These are phyloP conservation scores for Botrytis elliptica DNA, from an alignment of 2,329 filamentous ascomycete species.

Conservation along the genomic window DNA sequence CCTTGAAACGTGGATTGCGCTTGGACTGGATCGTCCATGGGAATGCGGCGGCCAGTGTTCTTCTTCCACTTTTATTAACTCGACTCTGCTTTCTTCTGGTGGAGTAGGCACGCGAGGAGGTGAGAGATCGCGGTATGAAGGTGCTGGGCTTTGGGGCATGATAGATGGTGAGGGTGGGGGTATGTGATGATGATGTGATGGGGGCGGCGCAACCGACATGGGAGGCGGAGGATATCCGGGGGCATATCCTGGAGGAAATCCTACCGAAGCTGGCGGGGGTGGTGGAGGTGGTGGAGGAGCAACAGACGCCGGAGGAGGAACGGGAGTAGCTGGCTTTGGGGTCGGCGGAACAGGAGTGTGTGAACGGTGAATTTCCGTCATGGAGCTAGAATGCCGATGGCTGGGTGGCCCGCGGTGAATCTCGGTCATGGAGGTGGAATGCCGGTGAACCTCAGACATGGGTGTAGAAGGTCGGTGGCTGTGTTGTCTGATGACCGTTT, in stretches of 20 bases:
- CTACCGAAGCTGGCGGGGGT: neutral
- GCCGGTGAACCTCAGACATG: conserved; percentile 12
- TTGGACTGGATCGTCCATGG: neutral
- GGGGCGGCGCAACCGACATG: neutral
- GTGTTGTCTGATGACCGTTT: conserved; percentile 18
- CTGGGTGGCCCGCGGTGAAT: neutral
- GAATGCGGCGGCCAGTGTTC: conserved; percentile 11
- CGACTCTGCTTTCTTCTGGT: conserved; percentile 8
- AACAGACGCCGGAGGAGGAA: neutral
- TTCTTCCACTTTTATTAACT: conserved; percentile 18
- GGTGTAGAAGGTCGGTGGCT: conserved; percentile 1
- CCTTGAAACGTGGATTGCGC: neutral
- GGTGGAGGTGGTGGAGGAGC: neutral
- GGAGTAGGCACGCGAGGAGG: conserved; percentile 9
- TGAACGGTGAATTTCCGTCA: conserved; percentile 5
- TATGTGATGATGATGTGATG: neutral
- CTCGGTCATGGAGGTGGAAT: neutral
- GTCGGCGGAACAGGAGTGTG: conserved; percentile 3
- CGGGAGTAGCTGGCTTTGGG: neutral
- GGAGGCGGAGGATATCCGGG: neutral
- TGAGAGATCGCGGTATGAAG: conserved; percentile 1
- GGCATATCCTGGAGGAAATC: neutral
- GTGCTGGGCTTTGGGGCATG: neutral
- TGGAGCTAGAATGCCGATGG: neutral
- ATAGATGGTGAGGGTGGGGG: neutral